Conservation (phyloP, 192 early-diverging fungal species). For the Linnemannia schmuckeri region DNA sequence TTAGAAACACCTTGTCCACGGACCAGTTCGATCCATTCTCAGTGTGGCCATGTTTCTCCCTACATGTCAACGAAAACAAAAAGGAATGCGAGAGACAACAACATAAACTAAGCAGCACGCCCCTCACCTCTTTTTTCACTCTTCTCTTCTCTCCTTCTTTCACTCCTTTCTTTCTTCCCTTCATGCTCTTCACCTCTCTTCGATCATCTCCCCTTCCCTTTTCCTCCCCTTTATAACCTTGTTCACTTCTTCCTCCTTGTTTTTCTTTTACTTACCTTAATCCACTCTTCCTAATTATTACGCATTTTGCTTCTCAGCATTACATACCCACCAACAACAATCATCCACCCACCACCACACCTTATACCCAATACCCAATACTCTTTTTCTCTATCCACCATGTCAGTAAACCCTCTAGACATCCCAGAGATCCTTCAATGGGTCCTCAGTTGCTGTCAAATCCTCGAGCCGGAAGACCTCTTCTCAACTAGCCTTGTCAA, state of each 20-base stretch:
- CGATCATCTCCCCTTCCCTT: no score
- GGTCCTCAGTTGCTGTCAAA: conserved; percentile 20
- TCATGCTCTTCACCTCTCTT: neutral
- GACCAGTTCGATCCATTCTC: neutral
- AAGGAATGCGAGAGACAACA: neutral
- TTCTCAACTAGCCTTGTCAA: conserved; percentile 18
- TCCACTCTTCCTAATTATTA: neutral
- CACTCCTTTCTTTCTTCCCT: neutral
- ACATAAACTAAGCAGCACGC: neutral
- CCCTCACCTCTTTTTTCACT: neutral
- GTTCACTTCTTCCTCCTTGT: neutral
- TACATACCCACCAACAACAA: no score
- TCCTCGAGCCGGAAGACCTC: conserved; percentile 15
- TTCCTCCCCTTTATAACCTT: neutral
- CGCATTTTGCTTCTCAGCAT: no score
- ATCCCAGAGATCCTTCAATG: conserved; percentile 34
- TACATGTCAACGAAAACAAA: neutral
- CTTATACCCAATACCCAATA: no score
- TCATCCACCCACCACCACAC: no score
- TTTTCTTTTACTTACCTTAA: neutral
- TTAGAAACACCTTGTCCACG: neutral
- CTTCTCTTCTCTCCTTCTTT: neutral
- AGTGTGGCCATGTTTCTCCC: neutral
- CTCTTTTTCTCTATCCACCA: neutral
- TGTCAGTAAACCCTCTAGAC: neutral